Percentiles rank a stretch among this genome's conserved stretches.
phyloP scores from a whole-genome alignment of 352 stramenopile species.

The Phytophthora macrochlamydospora region DNA sequence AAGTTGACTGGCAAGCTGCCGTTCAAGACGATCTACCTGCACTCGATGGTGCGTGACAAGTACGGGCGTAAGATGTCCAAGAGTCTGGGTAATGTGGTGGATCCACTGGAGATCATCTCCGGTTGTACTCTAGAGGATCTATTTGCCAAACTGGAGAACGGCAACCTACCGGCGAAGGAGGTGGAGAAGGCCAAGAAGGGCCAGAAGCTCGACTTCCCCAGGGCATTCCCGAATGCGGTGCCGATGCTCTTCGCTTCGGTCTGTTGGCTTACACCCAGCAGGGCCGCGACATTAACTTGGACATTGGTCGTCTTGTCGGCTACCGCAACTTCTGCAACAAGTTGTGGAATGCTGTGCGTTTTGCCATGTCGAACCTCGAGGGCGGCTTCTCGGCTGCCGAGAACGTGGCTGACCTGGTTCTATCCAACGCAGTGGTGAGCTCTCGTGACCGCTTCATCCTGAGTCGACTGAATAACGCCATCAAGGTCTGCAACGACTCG shows the following conservation, averaged over 20 bases:
- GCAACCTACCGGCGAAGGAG: conserved; percentile 98
- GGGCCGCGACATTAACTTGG: conserved; percentile 98
- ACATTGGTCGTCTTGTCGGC: conserved; percentile 98
- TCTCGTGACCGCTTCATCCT: conserved; percentile 83
- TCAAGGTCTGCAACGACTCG: conserved; percentile 75
- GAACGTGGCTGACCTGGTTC: conserved; percentile 57
- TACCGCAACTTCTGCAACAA: conserved; percentile 99
- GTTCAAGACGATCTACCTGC: conserved; percentile 97
- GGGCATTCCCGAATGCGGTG: conserved; percentile 98
- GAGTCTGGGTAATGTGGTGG: conserved; percentile 98
- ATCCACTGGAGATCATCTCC: conserved; percentile 97
- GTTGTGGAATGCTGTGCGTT: conserved; percentile 99
- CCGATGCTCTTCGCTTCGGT: conserved; percentile 98
- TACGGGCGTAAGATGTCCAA: conserved; percentile 99
- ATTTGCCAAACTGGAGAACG: conserved; percentile 94
- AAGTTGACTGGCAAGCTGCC: conserved; percentile 97
- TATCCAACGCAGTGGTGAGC: conserved; percentile 70
- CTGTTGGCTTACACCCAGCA: conserved; percentile 96
- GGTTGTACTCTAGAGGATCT: conserved; percentile 96
- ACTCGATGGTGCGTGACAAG: conserved; percentile 98
- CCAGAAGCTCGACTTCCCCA: conserved; percentile 98
- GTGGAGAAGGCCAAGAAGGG: conserved; percentile 98
- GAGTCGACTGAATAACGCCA: conserved; percentile 81
- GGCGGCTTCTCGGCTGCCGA: conserved; percentile 62
- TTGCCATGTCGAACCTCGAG: conserved; percentile 97